Percentiles rank a stretch among this genome's conserved stretches.
phyloP scores from a whole-genome alignment of 164 flowering plant species.

The Vitis cinerea region DNA sequence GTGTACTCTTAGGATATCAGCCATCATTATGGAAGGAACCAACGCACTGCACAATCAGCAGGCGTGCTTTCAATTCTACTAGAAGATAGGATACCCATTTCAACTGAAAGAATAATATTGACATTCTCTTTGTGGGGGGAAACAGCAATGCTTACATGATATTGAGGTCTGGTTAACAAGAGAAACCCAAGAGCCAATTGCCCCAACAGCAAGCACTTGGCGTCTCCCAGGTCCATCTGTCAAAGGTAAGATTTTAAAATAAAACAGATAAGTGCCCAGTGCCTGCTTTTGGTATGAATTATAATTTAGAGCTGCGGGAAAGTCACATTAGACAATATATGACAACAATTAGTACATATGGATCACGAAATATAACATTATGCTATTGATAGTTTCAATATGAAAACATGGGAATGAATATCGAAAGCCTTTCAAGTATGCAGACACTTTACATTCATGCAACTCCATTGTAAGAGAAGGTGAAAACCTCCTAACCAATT shows the following conservation, averaged over 20 bases:
- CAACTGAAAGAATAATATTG: background rate
- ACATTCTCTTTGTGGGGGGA: background rate
- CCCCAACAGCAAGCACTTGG: constrained; percentile 50
- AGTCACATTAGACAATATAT: too few relatives aligned
- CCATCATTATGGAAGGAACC: constrained; percentile 38
- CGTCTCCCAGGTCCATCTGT: constrained; percentile 65
- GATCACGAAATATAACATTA: background rate
- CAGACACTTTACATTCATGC: too few relatives aligned
- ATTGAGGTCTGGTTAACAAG: constrained; percentile 29
- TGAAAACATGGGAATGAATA: background rate
- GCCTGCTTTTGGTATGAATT: too few relatives aligned
- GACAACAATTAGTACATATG: too few relatives aligned
- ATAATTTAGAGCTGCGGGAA: too few relatives aligned
- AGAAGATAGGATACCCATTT: constrained; percentile 3
- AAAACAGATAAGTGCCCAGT: background rate
- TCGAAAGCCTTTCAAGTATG: background rate
- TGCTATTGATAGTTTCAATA: too few relatives aligned
- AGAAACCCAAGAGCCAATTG: constrained; percentile 45
- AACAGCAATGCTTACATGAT: constrained; percentile 49
- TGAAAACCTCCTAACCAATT: too few relatives aligned
- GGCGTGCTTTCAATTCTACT: constrained; percentile 33
- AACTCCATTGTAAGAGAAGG: too few relatives aligned
- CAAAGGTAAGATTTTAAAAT: constrained; percentile 2
- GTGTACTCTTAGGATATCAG: constrained; percentile 66
- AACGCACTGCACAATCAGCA: constrained; percentile 48